Conservation (phyloP, 306 rosid species). For the Inga oerstediana region DNA sequence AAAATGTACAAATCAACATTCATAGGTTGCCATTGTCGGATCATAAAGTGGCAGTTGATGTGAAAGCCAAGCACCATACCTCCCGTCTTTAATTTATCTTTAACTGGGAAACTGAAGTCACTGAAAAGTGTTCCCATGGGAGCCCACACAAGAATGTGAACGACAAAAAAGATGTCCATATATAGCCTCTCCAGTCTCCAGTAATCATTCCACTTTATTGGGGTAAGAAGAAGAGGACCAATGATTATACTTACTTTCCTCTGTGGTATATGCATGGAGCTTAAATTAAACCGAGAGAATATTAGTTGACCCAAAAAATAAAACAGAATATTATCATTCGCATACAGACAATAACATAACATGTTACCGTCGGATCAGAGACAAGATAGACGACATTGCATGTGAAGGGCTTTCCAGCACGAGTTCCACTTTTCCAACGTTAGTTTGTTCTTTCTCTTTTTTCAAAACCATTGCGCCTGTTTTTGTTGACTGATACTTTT, state of each 20-base stretch:
- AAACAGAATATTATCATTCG: neutral
- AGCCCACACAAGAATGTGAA: conserved; percentile 1
- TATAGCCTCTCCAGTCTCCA: neutral
- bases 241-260: neutral
- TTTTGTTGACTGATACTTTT: conserved; percentile 49
- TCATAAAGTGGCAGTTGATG: conserved; percentile 46
- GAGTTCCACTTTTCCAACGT: neutral
- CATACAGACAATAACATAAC: neutral
- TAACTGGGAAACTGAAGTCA: neutral
- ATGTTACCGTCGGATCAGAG: neutral
- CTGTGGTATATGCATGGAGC: neutral
- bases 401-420: neutral
- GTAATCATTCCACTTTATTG: neutral
- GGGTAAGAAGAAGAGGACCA: neutral
- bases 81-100: neutral
- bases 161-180: neutral
- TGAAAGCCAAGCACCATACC: conserved; percentile 31
- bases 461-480: conserved; percentile 39
- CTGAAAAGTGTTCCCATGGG: neutral
- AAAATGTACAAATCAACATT: conserved; percentile 24
- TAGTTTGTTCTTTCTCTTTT: neutral
- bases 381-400: conserved; percentile 19
- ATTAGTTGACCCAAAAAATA: neutral
- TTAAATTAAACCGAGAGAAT: neutral
- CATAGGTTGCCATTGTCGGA: conserved; percentile 37